Conservation (phyloP, 148 eudicot genomes). For the Diospyros lotus region DNA sequence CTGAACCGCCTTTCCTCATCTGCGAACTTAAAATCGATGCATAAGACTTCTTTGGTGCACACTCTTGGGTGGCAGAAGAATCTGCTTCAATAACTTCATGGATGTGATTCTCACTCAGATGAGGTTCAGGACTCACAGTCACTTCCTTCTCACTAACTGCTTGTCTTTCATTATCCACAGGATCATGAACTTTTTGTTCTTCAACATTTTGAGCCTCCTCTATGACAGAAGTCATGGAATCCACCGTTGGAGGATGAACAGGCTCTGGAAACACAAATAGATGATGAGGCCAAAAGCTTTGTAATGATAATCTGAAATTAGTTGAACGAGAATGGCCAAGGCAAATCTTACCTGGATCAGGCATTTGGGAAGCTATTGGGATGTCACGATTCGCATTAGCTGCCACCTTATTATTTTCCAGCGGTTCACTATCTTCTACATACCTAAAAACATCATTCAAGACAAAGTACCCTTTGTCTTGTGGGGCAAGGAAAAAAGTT, state of each 20-base stretch:
- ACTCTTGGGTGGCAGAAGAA: slow-evolving; percentile 35
- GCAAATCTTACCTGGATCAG: slow-evolving; percentile 37
- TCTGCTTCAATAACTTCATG: slow-evolving; percentile 27
- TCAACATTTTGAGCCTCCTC: slow-evolving; percentile 33
- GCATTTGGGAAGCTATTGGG: slow-evolving; percentile 18
- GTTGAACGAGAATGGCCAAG: background rate
- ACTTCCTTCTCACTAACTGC: slow-evolving; percentile 24
- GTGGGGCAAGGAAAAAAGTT: slow-evolving; percentile 80
- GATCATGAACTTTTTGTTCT: slow-evolving; percentile 13
- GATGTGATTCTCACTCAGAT: slow-evolving; percentile 27
- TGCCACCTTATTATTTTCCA: slow-evolving; percentile 21
- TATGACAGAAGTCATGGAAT: slow-evolving; percentile 23
- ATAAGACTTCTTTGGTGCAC: slow-evolving; percentile 57
- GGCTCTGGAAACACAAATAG: slow-evolving; percentile 32
- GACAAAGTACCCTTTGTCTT: slow-evolving; percentile 62
- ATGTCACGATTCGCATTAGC: slow-evolving; percentile 29
- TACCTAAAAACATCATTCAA: slow-evolving; percentile 65
- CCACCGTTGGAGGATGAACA: slow-evolving; percentile 22
- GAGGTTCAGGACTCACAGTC: slow-evolving; percentile 27
- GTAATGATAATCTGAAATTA: background rate
- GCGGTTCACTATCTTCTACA: slow-evolving; percentile 38
- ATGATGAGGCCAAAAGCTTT: slow-evolving; percentile 1
- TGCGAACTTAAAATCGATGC: slow-evolving; percentile 61
- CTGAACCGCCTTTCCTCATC: slow-evolving; percentile 33
- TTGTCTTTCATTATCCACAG: slow-evolving; percentile 24